Evolutionary conservation across 2,329 filamentous ascomycete species (phyloP), one percentile per base, ranked within the genome.

Genomic region (Paraphoma sp.): DNA sequence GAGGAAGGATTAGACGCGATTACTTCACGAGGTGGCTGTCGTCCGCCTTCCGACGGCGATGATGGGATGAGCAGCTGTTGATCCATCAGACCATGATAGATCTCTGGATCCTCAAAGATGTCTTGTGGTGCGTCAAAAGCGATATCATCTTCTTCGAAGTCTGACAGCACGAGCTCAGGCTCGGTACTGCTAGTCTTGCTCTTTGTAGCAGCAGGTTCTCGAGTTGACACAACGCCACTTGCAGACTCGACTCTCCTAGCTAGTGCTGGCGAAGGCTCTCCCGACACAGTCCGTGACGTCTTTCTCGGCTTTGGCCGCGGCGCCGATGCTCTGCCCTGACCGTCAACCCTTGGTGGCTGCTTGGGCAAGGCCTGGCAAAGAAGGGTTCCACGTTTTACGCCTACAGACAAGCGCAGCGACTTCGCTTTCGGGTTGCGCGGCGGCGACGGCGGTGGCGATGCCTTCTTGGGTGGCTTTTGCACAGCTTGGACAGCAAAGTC

Each of bases 311-410:
- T 56, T 6, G 40, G 45, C 33, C 49, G 56, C 1, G 46, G 8
- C 3, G 30, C 41, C 18, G 33, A 29, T 23, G 47, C 14, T 46
- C 29, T 62, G 7, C 44, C 18, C 38, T 54, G 57, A 36, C 52
- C 57, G 1, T 50, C 45, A 41, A 45, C 49, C 28, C 43, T 58
- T 14, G 52, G 40, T 2, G 29, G 49, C 43, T 58, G 60, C 28
- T 50, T 59, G n/a, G 67, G 64, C 16, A 74, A 62, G n/a, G 75
- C 65, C 51, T 81, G 78, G 52, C 79, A 82, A 0, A 81, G 59
- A 11, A 82, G 64, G 54, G 73, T 80, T 36, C 76, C 79, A 54
- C 78, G 76, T 14, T 74, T 77, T 8, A 71, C 69, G n/a, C 72
- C 75, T 5, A 67, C 65, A 11, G 77, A 69, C 8, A 82, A 62